Evolutionary conservation across 306 rosid species (phyloP).

Genomic region (Rosa chinensis): DNA sequence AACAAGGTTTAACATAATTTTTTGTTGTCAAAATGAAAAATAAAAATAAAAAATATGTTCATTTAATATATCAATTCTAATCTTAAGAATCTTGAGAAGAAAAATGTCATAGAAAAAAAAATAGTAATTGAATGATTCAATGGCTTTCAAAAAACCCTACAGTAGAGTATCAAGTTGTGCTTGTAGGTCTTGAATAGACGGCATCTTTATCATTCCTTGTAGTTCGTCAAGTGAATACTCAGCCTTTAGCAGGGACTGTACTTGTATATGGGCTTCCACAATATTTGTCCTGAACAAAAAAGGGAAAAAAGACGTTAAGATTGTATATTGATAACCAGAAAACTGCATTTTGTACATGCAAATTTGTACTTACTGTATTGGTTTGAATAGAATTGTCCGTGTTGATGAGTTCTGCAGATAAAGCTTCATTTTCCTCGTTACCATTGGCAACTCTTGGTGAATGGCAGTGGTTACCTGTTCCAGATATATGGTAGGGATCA

Average conservation of each 20-base stretch:
- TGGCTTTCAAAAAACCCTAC: conserved; percentile 35
- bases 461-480: conserved; percentile 75
- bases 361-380: conserved; percentile 72
- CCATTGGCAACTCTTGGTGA: conserved; percentile 76
- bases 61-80: too few relatives aligned
- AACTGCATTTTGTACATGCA: not conserved
- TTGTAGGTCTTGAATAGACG: conserved; percentile 65
- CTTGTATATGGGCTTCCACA: conserved; percentile 88
- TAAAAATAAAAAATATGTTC: too few relatives aligned
- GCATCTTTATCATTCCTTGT: conserved; percentile 59
- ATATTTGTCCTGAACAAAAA: conserved; percentile 69
- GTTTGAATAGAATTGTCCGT: conserved; percentile 89
- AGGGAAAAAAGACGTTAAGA: not conserved
- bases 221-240: conserved; percentile 84
- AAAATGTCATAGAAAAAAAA: not conserved
- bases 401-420: conserved; percentile 89
- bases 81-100: not conserved
- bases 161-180: conserved; percentile 68
- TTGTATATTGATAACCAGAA: not conserved
- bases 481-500: conserved; percentile 25
- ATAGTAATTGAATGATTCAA: conserved; percentile 2
- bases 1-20: too few relatives aligned
- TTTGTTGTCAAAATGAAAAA: too few relatives aligned
- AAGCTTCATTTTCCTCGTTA: conserved; percentile 86
- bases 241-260: conserved; percentile 62